phyloP scores from a whole-genome alignment of 768 basidiomycete genomes.

The Amanita rubescens region DNA sequence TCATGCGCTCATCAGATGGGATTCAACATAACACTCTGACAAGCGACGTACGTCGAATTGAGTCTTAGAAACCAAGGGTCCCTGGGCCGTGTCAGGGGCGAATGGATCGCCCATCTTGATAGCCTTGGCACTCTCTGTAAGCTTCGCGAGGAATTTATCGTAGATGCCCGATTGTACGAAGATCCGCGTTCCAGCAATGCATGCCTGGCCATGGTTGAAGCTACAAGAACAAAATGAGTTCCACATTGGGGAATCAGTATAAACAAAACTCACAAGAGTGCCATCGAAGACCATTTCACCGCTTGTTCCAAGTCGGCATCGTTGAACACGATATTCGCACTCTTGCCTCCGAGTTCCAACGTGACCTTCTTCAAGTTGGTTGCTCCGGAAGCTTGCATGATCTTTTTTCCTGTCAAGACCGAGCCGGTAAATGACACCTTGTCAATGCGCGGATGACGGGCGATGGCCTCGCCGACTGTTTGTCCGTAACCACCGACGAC shows the following conservation, averaged over 20 bases:
- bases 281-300: constrained; percentile 62
- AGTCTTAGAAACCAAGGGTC: constrained; percentile 64
- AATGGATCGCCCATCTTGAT: constrained; percentile 68
- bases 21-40: background rate
- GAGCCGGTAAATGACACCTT: constrained; percentile 87
- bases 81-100: constrained; percentile 47
- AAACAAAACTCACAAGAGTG: constrained; percentile 55
- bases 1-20: background rate
- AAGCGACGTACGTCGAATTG: constrained; percentile 53
- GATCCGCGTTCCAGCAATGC: constrained; percentile 78
- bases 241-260: background rate
- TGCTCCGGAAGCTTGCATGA: constrained; percentile 74
- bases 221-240: constrained; percentile 21
- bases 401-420: constrained; percentile 69
- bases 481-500: constrained; percentile 66
- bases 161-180: constrained; percentile 78
- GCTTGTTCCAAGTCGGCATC: constrained; percentile 69
- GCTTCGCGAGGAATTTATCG: constrained; percentile 63
- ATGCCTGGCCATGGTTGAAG: constrained; percentile 67
- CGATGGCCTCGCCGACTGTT: constrained; percentile 64
- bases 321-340: constrained; percentile 63
- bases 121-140: constrained; percentile 39
- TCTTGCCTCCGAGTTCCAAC: constrained; percentile 78
- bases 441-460: constrained; percentile 60
- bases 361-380: constrained; percentile 83